These are phyloP conservation scores for Coemansia linderi DNA, from an alignment of 371 early-diverging fungal genomes.

Conservation along the genomic window DNA sequence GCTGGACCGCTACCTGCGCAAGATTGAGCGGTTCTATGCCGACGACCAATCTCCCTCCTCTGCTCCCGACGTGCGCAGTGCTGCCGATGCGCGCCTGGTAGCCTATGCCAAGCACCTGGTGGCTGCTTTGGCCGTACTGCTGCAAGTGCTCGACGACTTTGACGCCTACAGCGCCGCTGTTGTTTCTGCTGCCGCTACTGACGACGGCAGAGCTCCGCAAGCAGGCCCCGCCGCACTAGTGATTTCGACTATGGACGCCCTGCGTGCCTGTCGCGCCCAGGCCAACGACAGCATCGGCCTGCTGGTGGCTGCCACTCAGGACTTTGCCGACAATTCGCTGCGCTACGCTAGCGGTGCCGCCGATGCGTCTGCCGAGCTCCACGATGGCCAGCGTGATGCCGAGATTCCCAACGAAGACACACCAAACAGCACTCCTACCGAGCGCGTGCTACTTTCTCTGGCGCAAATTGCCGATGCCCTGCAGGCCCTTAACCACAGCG, in stretches of 20 bases:
- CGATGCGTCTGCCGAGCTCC: conserved; percentile 1
- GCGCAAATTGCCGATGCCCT: conserved; percentile 33
- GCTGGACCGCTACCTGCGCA: conserved; percentile 51
- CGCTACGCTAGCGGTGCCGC: conserved; percentile 11
- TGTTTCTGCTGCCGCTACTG: conserved; percentile 25
- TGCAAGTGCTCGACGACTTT: conserved; percentile 51
- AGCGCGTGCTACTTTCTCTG: conserved; percentile 27
- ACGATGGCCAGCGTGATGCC: conserved; percentile 27
- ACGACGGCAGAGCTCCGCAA: conserved; percentile 32
- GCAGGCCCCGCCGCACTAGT: conserved; percentile 34
- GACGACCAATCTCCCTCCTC: conserved; percentile 31
- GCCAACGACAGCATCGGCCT: conserved; percentile 46
- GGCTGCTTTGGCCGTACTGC: conserved; percentile 45
- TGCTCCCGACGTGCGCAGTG: conserved; percentile 27
- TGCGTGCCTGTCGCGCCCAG: conserved; percentile 33
- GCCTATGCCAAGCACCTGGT: conserved; percentile 51
- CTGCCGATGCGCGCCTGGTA: conserved; percentile 45
- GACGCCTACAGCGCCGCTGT: conserved; percentile 44
- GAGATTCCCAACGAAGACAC: conserved; percentile 31
- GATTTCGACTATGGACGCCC: conserved; percentile 21
- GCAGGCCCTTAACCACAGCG: conserved; percentile 50
- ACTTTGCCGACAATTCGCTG: conserved; percentile 44
- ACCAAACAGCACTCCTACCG: conserved; percentile 15
- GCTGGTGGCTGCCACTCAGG: conserved; percentile 51
- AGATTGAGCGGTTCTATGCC: conserved; percentile 47